Conservation (phyloP, 1,284 basidiomycete species). For the Moniliella sp. region DNA sequence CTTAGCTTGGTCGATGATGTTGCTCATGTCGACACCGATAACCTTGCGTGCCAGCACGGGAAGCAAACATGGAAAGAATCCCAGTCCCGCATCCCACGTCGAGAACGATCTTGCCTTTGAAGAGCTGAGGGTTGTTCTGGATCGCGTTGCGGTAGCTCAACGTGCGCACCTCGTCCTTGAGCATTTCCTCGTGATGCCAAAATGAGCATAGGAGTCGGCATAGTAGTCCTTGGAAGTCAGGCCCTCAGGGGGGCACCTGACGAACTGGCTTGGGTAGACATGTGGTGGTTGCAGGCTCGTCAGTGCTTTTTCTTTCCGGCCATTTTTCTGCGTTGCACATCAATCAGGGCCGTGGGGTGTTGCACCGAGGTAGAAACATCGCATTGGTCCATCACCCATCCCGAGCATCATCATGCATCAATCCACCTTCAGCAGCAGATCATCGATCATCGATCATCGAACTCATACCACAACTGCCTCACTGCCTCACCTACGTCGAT, state of each 20-base stretch:
- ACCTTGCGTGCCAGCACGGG: conserved; percentile 90
- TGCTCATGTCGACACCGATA: conserved; percentile 78
- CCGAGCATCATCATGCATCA: too few species aligned
- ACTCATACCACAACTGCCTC: too few species aligned
- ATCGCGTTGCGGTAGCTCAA: conserved; percentile 85
- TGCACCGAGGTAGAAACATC: too few species aligned
- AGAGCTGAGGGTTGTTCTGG: conserved; percentile 78
- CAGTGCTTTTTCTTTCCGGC: not conserved
- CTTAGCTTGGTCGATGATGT: conserved; percentile 94
- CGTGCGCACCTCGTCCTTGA: conserved; percentile 89
- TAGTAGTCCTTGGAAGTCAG: conserved; percentile 8
- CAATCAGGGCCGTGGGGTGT: too few species aligned
- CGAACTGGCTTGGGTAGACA: not conserved
- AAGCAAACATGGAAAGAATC: conserved; percentile 96
- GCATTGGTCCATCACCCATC: too few species aligned
- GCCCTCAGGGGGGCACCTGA: not conserved
- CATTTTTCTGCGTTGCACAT: too few species aligned
- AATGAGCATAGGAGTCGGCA: conserved; percentile 33
- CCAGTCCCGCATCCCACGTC: conserved; percentile 98
- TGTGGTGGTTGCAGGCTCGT: not conserved
- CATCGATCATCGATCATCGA: too few species aligned
- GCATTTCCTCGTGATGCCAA: conserved; percentile 53
- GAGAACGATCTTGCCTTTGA: conserved; percentile 55
- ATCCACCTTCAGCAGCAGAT: too few species aligned
- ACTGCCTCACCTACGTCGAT: too few species aligned